Conservation (phyloP, 169 alveolate species). For the Cryptosporidium baileyi region DNA sequence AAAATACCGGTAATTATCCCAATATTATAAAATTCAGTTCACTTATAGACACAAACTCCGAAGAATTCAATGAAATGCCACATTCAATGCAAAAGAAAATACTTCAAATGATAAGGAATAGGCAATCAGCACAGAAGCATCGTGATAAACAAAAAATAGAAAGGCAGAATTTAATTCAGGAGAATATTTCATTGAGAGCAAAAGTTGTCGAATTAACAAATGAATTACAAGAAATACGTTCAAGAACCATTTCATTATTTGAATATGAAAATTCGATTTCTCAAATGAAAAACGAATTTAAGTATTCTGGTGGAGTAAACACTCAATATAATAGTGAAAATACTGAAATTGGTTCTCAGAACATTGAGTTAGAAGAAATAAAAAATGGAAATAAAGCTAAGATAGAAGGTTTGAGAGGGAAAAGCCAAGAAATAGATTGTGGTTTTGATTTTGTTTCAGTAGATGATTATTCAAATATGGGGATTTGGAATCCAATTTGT, state of each 20-base stretch:
- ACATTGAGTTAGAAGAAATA: neutral
- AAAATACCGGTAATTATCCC: neutral
- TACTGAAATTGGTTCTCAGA: slow-evolving; percentile 22
- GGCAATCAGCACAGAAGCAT: slow-evolving; percentile 69
- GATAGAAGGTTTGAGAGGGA: slow-evolving; percentile 10
- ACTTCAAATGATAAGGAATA: slow-evolving; percentile 67
- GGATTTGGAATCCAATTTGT: slow-evolving; percentile 42
- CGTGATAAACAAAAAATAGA: slow-evolving; percentile 64
- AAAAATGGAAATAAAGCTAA: slow-evolving; percentile 23
- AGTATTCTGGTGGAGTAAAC: neutral
- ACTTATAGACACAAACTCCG: slow-evolving; percentile 35
- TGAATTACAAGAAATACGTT: slow-evolving; percentile 47
- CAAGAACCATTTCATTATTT: neutral
- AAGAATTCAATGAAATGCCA: slow-evolving; percentile 56
- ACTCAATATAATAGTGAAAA: neutral
- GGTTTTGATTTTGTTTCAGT: slow-evolving; percentile 32
- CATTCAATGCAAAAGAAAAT: slow-evolving; percentile 49
- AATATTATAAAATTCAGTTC: slow-evolving; percentile 15
- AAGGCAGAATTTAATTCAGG: slow-evolving; percentile 50
- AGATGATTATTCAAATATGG: slow-evolving; percentile 50
- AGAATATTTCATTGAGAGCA: slow-evolving; percentile 41
- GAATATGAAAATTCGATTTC: slow-evolving; percentile 24
- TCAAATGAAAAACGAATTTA: slow-evolving; percentile 43
- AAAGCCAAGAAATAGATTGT: slow-evolving; percentile 65
- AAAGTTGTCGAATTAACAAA: slow-evolving; percentile 36